A percentile compares a stretch with the other conserved stretches of the same genome.
phyloP scores from a whole-genome alignment of 1,284 basidiomycete species.

The Microbotryomycetes sp. region DNA sequence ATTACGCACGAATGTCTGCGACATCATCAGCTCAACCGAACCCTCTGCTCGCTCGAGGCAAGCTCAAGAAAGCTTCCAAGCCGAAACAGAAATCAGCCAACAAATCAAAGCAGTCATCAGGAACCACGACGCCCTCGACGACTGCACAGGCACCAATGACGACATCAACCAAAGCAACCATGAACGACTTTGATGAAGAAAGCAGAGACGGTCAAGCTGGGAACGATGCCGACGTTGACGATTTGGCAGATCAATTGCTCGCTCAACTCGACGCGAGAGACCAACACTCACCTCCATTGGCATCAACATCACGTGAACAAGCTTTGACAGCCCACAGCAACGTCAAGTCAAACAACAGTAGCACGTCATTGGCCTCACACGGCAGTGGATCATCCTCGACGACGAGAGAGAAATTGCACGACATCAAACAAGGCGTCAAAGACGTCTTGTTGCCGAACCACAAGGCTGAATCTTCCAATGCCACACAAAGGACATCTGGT shows the following conservation, averaged over 20 bases:
- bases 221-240: slow-evolving; percentile 27
- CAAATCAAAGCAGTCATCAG: slow-evolving; percentile 6
- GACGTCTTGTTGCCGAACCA: slow-evolving; percentile 20
- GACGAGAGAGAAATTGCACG: slow-evolving; percentile 19
- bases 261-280: slow-evolving; percentile 32
- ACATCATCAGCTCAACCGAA: slow-evolving; percentile 14
- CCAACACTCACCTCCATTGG: background rate
- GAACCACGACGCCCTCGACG: slow-evolving; percentile 20
- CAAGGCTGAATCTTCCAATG: slow-evolving; percentile 12
- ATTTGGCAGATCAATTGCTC: slow-evolving; percentile 35
- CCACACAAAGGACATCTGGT: no score
- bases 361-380: background rate
- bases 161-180: no score
- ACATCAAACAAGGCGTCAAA: slow-evolving; percentile 21
- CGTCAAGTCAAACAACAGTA: background rate
- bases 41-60: slow-evolving; percentile 30
- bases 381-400: background rate
- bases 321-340: background rate
- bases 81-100: slow-evolving; percentile 13
- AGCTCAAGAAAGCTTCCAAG: slow-evolving; percentile 23
- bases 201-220: background rate
- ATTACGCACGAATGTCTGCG: no score
- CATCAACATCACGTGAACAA: background rate
- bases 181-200: no score
- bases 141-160: no score